Evolutionary conservation across 1,139 yeast genomes (phyloP).

Genomic region (Lodderomyces oxycetoniae): DNA sequence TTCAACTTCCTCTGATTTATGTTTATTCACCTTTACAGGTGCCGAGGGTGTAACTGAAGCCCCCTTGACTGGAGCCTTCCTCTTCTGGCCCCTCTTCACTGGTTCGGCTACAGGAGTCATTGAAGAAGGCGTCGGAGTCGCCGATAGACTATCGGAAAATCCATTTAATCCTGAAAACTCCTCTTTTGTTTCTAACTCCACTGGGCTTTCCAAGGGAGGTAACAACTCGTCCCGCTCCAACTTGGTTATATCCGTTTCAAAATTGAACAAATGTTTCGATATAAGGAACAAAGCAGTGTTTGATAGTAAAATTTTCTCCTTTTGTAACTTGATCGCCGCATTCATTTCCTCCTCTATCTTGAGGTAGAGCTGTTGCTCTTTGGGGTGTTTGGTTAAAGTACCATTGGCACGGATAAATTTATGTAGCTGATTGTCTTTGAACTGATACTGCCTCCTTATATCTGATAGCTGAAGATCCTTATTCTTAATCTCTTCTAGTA

Average conservation of each 20-base stretch:
- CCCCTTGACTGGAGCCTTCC: conserved; percentile 19
- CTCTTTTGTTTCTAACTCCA: conserved; percentile 17
- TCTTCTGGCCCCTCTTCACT: conserved; percentile 24
- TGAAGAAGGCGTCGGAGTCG: conserved; percentile 24
- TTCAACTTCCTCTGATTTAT: conserved; percentile 24
- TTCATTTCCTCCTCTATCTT: conserved; percentile 70
- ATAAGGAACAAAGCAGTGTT: conserved; percentile 78
- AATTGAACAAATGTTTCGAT: conserved; percentile 64
- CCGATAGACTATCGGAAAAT: conserved; percentile 24
- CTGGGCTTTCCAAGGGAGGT: conserved; percentile 46
- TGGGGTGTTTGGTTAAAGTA: conserved; percentile 74
- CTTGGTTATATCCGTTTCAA: conserved; percentile 72
- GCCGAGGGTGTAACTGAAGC: background rate
- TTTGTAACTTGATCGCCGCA: conserved; percentile 57
- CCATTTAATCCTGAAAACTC: conserved; percentile 17
- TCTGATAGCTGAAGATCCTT: conserved; percentile 69
- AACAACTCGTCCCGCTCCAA: conserved; percentile 76
- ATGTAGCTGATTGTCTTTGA: conserved; percentile 73
- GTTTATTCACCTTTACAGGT: conserved; percentile 13
- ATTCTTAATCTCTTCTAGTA: conserved; percentile 71
- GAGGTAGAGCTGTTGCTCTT: conserved; percentile 63
- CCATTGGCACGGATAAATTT: conserved; percentile 83
- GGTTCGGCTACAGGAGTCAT: conserved; percentile 20
- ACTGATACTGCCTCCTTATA: conserved; percentile 59
- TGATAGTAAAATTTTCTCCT: conserved; percentile 73